Percentiles rank a stretch among this genome's conserved stretches.
Evolutionary conservation across 2,329 filamentous ascomycete species (phyloP).

Genomic region (Parafenestella ontariensis): DNA sequence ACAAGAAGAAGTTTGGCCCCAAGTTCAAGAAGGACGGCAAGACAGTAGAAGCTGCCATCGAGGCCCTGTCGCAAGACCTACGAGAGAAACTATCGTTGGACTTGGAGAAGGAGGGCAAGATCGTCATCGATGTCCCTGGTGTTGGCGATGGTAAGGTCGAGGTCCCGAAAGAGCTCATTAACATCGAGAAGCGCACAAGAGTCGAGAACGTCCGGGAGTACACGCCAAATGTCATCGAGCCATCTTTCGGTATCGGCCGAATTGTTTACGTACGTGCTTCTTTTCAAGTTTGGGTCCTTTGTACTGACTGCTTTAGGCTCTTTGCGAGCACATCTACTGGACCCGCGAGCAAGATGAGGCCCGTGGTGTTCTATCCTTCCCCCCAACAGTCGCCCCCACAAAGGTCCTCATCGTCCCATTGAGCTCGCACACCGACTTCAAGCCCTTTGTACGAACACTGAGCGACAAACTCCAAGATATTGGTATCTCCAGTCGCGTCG

Average conservation of each 20-base stretch:
- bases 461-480: slow-evolving; percentile 77
- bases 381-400: slow-evolving; percentile 82
- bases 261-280: slow-evolving; percentile 74
- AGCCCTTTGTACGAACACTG: slow-evolving; percentile 75
- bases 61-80: slow-evolving; percentile 78
- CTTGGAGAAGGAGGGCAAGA: slow-evolving; percentile 75
- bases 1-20: slow-evolving; percentile 96
- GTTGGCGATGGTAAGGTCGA: slow-evolving; percentile 76
- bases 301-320: slow-evolving; percentile 67
- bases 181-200: slow-evolving; percentile 82
- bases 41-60: slow-evolving; percentile 79
- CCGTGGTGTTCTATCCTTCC: slow-evolving; percentile 79
- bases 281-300: too few relatives aligned
- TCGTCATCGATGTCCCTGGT: slow-evolving; percentile 75
- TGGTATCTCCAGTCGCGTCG: slow-evolving; percentile 83
- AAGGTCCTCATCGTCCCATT: slow-evolving; percentile 94
- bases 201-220: slow-evolving; percentile 87
- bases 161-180: slow-evolving; percentile 78
- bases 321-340: slow-evolving; percentile 98
- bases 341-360: slow-evolving; percentile 83
- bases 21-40: slow-evolving; percentile 91
- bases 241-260: slow-evolving; percentile 94
- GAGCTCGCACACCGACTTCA: slow-evolving; percentile 81
- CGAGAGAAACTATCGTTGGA: slow-evolving; percentile 80
- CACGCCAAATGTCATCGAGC: slow-evolving; percentile 95